Evolutionary conservation across 2,329 filamentous ascomycete species (phyloP).

Genomic region (Parastagonospora nodorum): DNA sequence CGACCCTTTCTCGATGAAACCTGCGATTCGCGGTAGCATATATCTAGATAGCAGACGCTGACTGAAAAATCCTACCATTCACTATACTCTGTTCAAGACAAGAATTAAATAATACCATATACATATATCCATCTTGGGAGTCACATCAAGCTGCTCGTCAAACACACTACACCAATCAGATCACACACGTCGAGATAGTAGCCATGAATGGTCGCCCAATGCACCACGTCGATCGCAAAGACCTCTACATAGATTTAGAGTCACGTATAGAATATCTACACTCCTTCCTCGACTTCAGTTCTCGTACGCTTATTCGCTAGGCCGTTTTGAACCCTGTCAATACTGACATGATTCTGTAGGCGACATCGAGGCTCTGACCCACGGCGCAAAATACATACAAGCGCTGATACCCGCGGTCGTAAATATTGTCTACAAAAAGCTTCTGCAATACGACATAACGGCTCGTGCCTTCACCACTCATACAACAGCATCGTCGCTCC

Average conservation of each 20-base stretch:
- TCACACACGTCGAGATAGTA: conserved; percentile 20
- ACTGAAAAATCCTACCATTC: no score
- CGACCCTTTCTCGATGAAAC: background rate
- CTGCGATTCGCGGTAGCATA: no score
- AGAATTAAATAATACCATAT: no score
- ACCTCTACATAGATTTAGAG: conserved; percentile 73
- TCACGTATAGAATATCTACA: conserved; percentile 74
- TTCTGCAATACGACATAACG: conserved; percentile 81
- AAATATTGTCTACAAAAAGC: conserved; percentile 83
- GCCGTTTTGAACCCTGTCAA: background rate
- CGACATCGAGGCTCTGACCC: conserved; percentile 72
- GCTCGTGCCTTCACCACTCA: conserved; percentile 72
- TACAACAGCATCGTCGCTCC: conserved; percentile 67
- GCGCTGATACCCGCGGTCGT: conserved; percentile 82
- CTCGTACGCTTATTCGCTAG: conserved; percentile 57
- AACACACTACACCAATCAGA: background rate
- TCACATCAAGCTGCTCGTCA: background rate
- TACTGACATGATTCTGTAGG: conserved; percentile 44
- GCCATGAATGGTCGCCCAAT: conserved; percentile 37
- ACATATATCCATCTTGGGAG: no score
- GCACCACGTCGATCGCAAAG: conserved; percentile 70
- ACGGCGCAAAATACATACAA: conserved; percentile 76
- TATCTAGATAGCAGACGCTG: no score
- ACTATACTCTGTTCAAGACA: no score
- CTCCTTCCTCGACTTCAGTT: conserved; percentile 75